Evolutionary conservation across 352 stramenopile genomes (phyloP).

Genomic region (Aphanomyces euteiches): DNA sequence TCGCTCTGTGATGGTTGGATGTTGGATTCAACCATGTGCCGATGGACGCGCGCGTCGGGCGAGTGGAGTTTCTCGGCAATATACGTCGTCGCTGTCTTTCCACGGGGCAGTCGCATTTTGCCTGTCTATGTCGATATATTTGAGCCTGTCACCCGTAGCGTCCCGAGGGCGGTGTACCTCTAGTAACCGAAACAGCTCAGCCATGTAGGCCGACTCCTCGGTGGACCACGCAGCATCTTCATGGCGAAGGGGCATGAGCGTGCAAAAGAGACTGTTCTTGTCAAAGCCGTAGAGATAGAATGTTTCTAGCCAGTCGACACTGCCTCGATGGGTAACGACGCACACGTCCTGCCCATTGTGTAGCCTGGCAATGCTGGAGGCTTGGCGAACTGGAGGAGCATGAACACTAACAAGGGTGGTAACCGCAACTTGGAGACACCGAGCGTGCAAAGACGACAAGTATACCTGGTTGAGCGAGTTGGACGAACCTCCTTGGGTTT

Average conservation of each 20-base stretch:
- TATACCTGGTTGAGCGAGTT: background rate
- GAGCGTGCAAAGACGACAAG: background rate
- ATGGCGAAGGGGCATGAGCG: constrained; percentile 15
- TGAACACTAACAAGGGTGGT: background rate
- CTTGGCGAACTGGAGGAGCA: background rate
- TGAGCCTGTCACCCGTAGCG: no score
- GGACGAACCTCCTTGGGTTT: background rate
- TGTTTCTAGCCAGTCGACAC: constrained; percentile 22
- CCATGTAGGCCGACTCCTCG: constrained; percentile 6
- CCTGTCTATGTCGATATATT: constrained; percentile 11
- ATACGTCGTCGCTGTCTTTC: constrained; percentile 14
- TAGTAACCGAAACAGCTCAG: background rate
- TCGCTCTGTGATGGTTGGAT: background rate
- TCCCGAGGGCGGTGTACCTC: constrained; percentile 7
- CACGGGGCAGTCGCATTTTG: constrained; percentile 22
- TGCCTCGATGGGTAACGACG: constrained; percentile 10
- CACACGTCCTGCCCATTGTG: constrained; percentile 26
- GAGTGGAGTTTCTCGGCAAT: constrained; percentile 28
- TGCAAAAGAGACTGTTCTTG: constrained; percentile 28
- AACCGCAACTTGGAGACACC: background rate
- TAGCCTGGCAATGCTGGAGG: constrained; percentile 22
- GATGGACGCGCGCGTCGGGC: constrained; percentile 2
- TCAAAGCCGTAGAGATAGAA: constrained; percentile 30
- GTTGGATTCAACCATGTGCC: constrained; percentile 7
- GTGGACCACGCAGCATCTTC: constrained; percentile 3